Base-by-base conservation (phyloP, 2,329 filamentous ascomycete species). In the Trematosphaeria pertusa region DNA sequence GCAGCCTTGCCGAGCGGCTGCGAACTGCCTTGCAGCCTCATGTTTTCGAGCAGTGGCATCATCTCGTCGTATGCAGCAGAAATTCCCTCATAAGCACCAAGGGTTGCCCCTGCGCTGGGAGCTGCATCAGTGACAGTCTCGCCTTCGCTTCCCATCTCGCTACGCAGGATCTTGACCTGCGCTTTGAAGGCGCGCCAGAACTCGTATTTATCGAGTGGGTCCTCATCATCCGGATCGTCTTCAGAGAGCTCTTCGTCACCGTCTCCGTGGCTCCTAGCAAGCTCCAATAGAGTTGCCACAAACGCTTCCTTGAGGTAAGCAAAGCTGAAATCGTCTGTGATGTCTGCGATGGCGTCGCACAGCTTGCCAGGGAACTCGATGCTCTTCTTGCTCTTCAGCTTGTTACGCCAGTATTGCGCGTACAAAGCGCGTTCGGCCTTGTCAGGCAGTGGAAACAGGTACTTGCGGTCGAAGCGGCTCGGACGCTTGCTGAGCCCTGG, bases 281-380 rank as follows among this genome's bases (percentile, higher is more conserved):
- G 81, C 2, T 81, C 78, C 19, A 88, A 71, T 43, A 88, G 62
- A 2, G 81, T 78, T 1, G 84, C 83, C 0, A 88, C 82, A 61
- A 88, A 88, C 0, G 83, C 85, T 65, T 88, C 86, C 61, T 88
- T 85, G 67, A 88, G 80, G 61, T 87, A 88, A 0, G 85, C 85
- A 62, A 88, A 88, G 54, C 82, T 85, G 67, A 88, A 88, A n/a
- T 78, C 78, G 19, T 81, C 70, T 0, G 84, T 88, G 50, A 87
- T 84, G 8, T 76, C 75, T 3, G 85, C 85, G 49, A 87, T 80
- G n/a, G 80, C 78, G 1, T 64, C 60, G 61, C 80, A 83, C 4
- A 88, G 74, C 50, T 75, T 73, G 60, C 82, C 76, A 0, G 84
- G 84, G 56, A 88, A 87, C 5, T 82, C 78, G 31, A 88, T 73